phyloP scores from a whole-genome alignment of 78 protist genomes.

The Guillardia theta region DNA sequence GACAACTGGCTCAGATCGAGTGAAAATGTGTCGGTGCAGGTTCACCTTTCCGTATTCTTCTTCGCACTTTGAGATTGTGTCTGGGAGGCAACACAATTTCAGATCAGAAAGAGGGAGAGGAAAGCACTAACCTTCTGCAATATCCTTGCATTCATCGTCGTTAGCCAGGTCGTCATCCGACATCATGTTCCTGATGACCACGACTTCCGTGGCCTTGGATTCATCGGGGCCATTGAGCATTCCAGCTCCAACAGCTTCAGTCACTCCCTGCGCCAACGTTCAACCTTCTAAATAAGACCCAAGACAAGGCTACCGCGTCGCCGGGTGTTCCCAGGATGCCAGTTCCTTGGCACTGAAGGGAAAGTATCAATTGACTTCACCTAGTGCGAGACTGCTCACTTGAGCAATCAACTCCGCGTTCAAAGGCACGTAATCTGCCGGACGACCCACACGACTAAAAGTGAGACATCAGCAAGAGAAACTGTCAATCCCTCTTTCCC shows the following conservation, averaged over 20 bases:
- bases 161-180: neutral
- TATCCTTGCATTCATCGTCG: slow-evolving; percentile 20
- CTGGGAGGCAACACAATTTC: too few species aligned
- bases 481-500: too few species aligned
- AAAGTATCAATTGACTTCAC: too few species aligned
- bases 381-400: too few species aligned
- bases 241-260: neutral
- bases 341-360: slow-evolving; percentile 8
- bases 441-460: neutral
- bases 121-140: neutral
- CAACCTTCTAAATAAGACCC: neutral
- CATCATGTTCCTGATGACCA: slow-evolving; percentile 12
- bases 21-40: neutral
- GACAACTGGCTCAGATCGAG: neutral
- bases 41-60: slow-evolving; percentile 6
- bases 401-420: neutral
- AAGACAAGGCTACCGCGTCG: neutral
- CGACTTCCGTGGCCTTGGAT: neutral
- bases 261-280: neutral
- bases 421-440: neutral
- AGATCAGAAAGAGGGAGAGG: neutral
- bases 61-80: neutral
- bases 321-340: slow-evolving; percentile 36
- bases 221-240: neutral
- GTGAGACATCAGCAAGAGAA: too few species aligned